phyloP scores from a whole-genome alignment of 2,329 filamentous ascomycete species.

The Helotiales sp. region DNA sequence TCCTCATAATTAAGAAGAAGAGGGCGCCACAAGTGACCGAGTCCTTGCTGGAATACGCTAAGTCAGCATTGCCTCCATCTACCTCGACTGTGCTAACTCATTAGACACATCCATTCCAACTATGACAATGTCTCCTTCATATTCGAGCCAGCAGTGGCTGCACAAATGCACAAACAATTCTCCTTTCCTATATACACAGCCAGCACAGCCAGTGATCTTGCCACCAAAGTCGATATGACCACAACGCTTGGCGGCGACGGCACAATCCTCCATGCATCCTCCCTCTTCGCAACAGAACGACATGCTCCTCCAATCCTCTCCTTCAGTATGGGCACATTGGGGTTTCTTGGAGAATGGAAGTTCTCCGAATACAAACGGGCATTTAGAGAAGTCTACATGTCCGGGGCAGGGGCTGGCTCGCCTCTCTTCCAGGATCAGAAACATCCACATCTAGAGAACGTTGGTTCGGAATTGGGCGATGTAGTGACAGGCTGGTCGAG shows the following conservation, averaged over 20 bases:
- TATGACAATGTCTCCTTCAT: conserved; percentile 84
- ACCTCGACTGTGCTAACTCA: conserved; percentile 25
- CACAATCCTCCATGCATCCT: conserved; percentile 84
- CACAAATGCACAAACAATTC: conserved; percentile 71
- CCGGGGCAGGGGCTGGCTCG: conserved; percentile 56
- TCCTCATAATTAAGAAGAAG: conserved; percentile 72
- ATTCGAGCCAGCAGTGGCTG: conserved; percentile 78
- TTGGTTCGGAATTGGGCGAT: conserved; percentile 34
- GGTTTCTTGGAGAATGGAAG: conserved; percentile 96
- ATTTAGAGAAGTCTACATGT: conserved; percentile 92
- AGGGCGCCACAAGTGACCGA: conserved; percentile 50
- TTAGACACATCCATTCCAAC: conserved; percentile 74
- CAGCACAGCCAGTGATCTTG: conserved; percentile 54
- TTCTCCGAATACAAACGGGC: conserved; percentile 91
- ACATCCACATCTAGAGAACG: conserved; percentile 38
- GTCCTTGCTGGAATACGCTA: conserved; percentile 46
- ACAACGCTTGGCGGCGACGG: conserved; percentile 93
- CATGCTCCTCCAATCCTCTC: conserved; percentile 89
- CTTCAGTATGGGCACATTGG: conserved; percentile 96
- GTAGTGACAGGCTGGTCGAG: conserved; percentile 68
- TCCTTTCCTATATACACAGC: conserved; percentile 74
- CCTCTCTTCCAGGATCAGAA: conserved; percentile 40
- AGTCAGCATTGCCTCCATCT: conserved; percentile 30
- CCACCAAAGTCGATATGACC: conserved; percentile 84
- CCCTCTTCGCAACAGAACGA: conserved; percentile 80